Evolutionary conservation across 2,329 filamentous ascomycete species (phyloP).

Genomic region (Dactylellina drechsleri): DNA sequence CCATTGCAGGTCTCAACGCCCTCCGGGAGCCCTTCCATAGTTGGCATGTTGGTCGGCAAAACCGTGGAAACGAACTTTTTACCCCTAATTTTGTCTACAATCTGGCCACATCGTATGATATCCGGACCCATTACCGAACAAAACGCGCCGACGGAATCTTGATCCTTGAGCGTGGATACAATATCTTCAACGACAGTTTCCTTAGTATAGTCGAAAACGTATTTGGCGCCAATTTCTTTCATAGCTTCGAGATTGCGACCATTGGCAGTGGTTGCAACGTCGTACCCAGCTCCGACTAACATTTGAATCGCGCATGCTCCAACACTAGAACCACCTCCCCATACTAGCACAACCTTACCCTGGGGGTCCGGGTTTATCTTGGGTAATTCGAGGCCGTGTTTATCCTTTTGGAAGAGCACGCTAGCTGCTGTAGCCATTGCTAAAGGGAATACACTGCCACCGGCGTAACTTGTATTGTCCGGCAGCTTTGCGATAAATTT

Average conservation of each 20-base stretch:
- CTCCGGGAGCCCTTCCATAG: slow-evolving; percentile 9
- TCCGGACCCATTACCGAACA: slow-evolving; percentile 4
- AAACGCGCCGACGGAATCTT: slow-evolving; percentile 20
- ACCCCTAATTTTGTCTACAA: slow-evolving; percentile 16
- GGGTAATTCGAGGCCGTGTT: slow-evolving; percentile 55
- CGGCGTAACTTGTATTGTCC: slow-evolving; percentile 58
- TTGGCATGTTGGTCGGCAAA: slow-evolving; percentile 8
- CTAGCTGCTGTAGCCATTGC: slow-evolving; percentile 59
- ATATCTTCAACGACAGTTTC: slow-evolving; percentile 19
- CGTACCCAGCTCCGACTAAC: slow-evolving; percentile 63
- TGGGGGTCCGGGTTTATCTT: slow-evolving; percentile 26
- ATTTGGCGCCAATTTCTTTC: slow-evolving; percentile 63
- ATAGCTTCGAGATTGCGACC: slow-evolving; percentile 64
- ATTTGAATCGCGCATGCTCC: slow-evolving; percentile 66
- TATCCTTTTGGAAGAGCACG: slow-evolving; percentile 59
- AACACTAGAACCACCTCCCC: slow-evolving; percentile 67
- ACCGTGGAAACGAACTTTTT: slow-evolving; percentile 27
- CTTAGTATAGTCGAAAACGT: slow-evolving; percentile 46
- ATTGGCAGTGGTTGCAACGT: slow-evolving; percentile 64
- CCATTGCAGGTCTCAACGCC: slow-evolving; percentile 23
- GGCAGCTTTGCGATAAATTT: slow-evolving; percentile 59
- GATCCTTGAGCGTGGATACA: slow-evolving; percentile 2
- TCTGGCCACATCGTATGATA: slow-evolving; percentile 8
- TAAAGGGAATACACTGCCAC: slow-evolving; percentile 60
- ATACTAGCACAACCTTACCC: slow-evolving; percentile 63